These are phyloP conservation scores for Przewalskia tangutica DNA, from an alignment of 257 asterid species.

Conservation along the genomic window DNA sequence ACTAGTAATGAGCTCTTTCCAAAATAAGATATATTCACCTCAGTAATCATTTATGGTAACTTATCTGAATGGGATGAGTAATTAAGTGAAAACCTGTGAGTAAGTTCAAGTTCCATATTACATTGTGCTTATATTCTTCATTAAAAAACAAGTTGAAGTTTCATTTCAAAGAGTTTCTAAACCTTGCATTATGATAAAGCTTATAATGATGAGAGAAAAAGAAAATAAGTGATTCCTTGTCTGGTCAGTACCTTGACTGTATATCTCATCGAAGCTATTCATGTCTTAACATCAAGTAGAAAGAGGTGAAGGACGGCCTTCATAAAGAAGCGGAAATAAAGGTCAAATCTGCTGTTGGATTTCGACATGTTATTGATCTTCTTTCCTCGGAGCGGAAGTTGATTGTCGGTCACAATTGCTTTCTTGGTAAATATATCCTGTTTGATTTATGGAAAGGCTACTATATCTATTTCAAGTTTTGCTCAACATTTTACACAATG, in stretches of 20 bases:
- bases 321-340: slow-evolving; percentile 48
- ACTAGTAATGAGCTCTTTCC: neutral
- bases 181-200: neutral
- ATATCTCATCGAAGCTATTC: slow-evolving; percentile 8
- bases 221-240: neutral
- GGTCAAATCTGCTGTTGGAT: slow-evolving; percentile 67
- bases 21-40: neutral
- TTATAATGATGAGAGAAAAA: neutral
- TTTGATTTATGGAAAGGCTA: neutral
- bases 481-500: neutral
- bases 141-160: neutral
- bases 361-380: slow-evolving; percentile 81
- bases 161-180: neutral
- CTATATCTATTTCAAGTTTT: neutral
- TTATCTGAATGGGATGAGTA: neutral
- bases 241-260: neutral
- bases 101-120: neutral
- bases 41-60: neutral
- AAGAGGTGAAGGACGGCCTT: slow-evolving; percentile 47
- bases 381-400: slow-evolving; percentile 73
- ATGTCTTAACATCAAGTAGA: slow-evolving; percentile 32
- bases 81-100: neutral
- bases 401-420: slow-evolving; percentile 89
- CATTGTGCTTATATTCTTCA: too few relatives aligned
- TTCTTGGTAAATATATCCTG: slow-evolving; percentile 54